Evolutionary conservation across 768 basidiomycete genomes (phyloP).

Genomic region (Lactifluus echinatus): DNA sequence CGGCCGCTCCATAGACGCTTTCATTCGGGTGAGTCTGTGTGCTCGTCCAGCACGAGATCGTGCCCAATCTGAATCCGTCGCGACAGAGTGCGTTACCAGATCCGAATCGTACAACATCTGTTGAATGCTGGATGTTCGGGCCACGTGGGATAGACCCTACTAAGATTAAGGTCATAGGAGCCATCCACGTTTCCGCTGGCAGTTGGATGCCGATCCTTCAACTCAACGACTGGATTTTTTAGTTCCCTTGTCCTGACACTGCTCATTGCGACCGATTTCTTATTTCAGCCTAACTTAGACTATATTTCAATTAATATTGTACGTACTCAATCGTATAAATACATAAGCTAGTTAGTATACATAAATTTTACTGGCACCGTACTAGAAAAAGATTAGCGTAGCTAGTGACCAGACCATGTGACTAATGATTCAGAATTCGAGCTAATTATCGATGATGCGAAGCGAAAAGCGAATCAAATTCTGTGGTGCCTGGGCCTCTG

Average conservation of each 20-base stretch:
- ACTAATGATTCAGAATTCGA: no score
- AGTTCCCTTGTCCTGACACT: not conserved
- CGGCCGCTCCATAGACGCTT: conserved; percentile 10
- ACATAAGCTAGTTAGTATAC: not conserved
- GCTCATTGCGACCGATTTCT: not conserved
- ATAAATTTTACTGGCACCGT: no score
- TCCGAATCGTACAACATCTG: not conserved
- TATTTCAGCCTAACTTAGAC: not conserved
- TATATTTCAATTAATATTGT: not conserved
- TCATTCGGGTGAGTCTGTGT: conserved; percentile 7
- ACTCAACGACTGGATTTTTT: not conserved
- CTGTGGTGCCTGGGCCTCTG: no score
- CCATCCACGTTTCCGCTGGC: conserved; percentile 11
- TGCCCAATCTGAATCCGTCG: not conserved
- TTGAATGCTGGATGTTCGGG: conserved; percentile 5
- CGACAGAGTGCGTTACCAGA: not conserved
- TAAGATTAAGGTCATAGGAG: conserved; percentile 10
- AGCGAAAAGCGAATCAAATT: no score
- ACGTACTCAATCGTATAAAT: not conserved
- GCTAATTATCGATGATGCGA: no score
- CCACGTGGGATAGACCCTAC: not conserved
- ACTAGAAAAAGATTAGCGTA: no score
- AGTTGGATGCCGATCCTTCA: conserved; percentile 20
- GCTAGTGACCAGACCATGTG: no score
- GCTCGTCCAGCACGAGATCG: not conserved